These are phyloP conservation scores for Rostrohypoxylon terebratum DNA, from an alignment of 495 filamentous ascomycete genomes.

Conservation along the genomic window DNA sequence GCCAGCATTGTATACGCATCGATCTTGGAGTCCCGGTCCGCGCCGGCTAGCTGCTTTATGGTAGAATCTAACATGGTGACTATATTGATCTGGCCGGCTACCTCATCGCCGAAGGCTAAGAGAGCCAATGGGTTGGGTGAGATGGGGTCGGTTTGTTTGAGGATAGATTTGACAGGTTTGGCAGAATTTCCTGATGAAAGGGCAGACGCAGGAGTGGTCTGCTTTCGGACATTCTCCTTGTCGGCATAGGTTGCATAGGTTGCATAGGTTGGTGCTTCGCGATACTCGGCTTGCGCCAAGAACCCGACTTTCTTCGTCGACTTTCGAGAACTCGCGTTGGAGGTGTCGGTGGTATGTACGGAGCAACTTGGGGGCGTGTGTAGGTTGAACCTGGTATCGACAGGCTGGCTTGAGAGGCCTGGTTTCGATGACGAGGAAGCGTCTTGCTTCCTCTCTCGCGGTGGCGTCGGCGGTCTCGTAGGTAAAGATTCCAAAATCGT, in stretches of 20 bases:
- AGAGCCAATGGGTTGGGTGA: slow-evolving; percentile 57
- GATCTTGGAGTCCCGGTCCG: slow-evolving; percentile 73
- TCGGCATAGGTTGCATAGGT: slow-evolving; percentile 60
- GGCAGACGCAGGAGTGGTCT: slow-evolving; percentile 58
- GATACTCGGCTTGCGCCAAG: slow-evolving; percentile 78
- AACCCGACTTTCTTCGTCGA: slow-evolving; percentile 78
- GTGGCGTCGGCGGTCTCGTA: slow-evolving; percentile 67
- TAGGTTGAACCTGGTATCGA: slow-evolving; percentile 52
- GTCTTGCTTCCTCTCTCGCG: slow-evolving; percentile 61
- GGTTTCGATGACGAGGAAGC: slow-evolving; percentile 39
- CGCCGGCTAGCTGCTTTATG: slow-evolving; percentile 78
- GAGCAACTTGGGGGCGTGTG: slow-evolving; percentile 65
- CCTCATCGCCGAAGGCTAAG: slow-evolving; percentile 52
- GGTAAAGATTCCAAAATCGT: slow-evolving; percentile 58
- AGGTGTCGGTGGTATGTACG: slow-evolving; percentile 65
- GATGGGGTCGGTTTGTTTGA: slow-evolving; percentile 70
- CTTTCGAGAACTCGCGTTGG: slow-evolving; percentile 67
- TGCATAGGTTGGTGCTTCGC: slow-evolving; percentile 66
- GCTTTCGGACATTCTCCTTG: slow-evolving; percentile 55
- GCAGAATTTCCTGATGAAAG: slow-evolving; percentile 69
- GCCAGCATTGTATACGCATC: slow-evolving; percentile 88
- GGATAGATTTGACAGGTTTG: slow-evolving; percentile 84
- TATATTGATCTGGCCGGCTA: slow-evolving; percentile 59
- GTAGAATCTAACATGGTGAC: slow-evolving; percentile 87
- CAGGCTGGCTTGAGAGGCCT: slow-evolving; percentile 44